phyloP scores from a whole-genome alignment of 495 filamentous ascomycete genomes.

The Neurospora terricola region DNA sequence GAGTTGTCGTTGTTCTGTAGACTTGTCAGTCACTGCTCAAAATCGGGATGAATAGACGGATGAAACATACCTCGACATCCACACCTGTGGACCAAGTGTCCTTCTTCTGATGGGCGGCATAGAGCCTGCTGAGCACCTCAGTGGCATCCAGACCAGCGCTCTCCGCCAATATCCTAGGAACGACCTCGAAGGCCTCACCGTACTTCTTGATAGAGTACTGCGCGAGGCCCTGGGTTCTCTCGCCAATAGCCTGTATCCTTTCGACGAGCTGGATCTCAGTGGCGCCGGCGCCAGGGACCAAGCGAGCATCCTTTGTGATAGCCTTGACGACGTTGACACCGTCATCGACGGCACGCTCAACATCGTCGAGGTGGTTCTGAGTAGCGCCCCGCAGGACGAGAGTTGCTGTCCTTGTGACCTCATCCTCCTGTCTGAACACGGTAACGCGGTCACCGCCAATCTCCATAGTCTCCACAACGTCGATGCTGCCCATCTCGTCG shows the following conservation, averaged over 20 bases:
- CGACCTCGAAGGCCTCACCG: slow-evolving; percentile 94
- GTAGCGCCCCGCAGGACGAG: slow-evolving; percentile 93
- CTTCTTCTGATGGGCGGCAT: slow-evolving; percentile 84
- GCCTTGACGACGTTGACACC: slow-evolving; percentile 99
- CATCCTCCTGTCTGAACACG: slow-evolving; percentile 94
- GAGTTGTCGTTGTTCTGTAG: slow-evolving; percentile 57
- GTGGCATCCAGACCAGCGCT: slow-evolving; percentile 93
- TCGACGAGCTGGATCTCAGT: slow-evolving; percentile 93
- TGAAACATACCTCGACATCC: slow-evolving; percentile 65
- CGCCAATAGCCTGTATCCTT: slow-evolving; percentile 76
- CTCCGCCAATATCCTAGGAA: slow-evolving; percentile 87
- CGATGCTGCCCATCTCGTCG: slow-evolving; percentile 93
- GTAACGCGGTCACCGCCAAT: slow-evolving; percentile 98
- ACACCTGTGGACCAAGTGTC: slow-evolving; percentile 85
- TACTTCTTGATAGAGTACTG: slow-evolving; percentile 97
- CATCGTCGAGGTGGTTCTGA: slow-evolving; percentile 93
- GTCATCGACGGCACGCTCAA: slow-evolving; percentile 96
- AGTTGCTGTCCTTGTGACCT: slow-evolving; percentile 84
- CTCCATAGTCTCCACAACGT: slow-evolving; percentile 94
- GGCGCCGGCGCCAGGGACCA: slow-evolving; percentile 92
- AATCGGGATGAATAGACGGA: background rate
- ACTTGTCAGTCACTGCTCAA: slow-evolving; percentile 5
- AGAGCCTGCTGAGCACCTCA: slow-evolving; percentile 81
- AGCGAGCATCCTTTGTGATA: slow-evolving; percentile 81
- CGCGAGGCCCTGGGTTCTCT: slow-evolving; percentile 82